Percentiles rank a stretch among this genome's conserved stretches.
Conservation (phyloP, 2,329 filamentous ascomycete species). For the Aspergillus awamori region DNA sequence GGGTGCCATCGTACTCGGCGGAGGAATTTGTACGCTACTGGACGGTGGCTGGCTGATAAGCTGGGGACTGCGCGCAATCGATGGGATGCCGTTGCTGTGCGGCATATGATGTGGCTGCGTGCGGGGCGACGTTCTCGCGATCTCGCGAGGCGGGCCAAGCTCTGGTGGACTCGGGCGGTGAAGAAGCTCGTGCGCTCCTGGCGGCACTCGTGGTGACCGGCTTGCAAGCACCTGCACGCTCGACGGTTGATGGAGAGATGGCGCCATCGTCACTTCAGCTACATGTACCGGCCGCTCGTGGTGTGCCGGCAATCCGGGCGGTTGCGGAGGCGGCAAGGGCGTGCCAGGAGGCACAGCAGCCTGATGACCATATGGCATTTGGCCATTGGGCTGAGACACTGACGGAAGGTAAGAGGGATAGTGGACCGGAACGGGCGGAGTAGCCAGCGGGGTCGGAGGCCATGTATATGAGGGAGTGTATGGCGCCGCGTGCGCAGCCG, state of each 20-base stretch:
- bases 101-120: conserved; percentile 28
- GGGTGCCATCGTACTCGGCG: conserved; percentile 12
- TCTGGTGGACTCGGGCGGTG: conserved; percentile 32
- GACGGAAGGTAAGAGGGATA: conserved; percentile 45
- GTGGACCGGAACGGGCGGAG: conserved; percentile 43
- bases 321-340: conserved; percentile 26
- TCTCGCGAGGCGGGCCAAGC: conserved; percentile 36
- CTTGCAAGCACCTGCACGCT: conserved; percentile 26
- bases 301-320: conserved; percentile 30
- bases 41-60: conserved; percentile 29
- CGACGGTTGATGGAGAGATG: conserved; percentile 25
- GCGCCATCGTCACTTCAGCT: conserved; percentile 32
- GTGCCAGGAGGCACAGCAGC: conserved; percentile 7
- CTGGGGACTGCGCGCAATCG: conserved; percentile 30
- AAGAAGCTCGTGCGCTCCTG: conserved; percentile 31
- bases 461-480: conserved; percentile 48
- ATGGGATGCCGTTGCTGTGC: conserved; percentile 25
- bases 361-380: conserved; percentile 36
- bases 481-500: conserved; percentile 42
- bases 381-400: conserved; percentile 34
- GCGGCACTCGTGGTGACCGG: conserved; percentile 32
- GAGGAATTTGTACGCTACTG: conserved; percentile 23
- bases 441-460: conserved; percentile 49
- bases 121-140: conserved; percentile 40
- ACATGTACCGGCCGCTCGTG: conserved; percentile 41